Evolutionary conservation across 345 rosid genomes (phyloP).

Genomic region (Melaleuca alternifolia): DNA sequence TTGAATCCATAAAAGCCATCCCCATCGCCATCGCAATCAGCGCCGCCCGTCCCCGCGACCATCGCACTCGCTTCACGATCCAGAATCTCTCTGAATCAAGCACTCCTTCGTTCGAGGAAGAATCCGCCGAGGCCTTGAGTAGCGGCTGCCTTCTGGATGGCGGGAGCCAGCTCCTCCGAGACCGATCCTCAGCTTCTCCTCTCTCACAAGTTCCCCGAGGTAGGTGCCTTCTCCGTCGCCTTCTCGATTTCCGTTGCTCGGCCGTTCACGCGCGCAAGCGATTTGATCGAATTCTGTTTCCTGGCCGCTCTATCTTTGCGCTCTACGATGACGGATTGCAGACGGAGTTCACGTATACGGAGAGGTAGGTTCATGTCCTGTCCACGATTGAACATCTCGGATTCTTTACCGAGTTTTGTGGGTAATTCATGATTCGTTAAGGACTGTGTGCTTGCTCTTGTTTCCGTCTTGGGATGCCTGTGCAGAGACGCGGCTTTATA

Average conservation of each 20-base stretch:
- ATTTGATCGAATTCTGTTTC: not conserved
- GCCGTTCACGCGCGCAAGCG: not conserved
- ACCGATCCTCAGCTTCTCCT: slow-evolving; percentile 41
- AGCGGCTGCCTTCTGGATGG: slow-evolving; percentile 11
- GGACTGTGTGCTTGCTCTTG: not conserved
- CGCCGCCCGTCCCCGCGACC: not conserved
- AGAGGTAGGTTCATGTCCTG: slow-evolving; percentile 26
- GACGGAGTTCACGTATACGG: slow-evolving; percentile 40
- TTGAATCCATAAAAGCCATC: not conserved
- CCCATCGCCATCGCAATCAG: not conserved
- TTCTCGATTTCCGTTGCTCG: not conserved
- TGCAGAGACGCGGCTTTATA: slow-evolving; percentile 66
- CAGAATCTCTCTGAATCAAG: not conserved
- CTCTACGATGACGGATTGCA: slow-evolving; percentile 4
- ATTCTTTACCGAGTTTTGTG: not conserved
- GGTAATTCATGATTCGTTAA: not conserved
- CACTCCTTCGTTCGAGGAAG: not conserved
- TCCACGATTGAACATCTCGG: not conserved
- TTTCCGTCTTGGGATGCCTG: not conserved
- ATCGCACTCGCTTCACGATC: too few species aligned
- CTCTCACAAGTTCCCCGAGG: slow-evolving; percentile 68
- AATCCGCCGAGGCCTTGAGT: not conserved
- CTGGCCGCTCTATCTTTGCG: not conserved
- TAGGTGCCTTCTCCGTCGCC: not conserved
- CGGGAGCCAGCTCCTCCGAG: slow-evolving; percentile 22